phyloP scores from a whole-genome alignment of 2,329 filamentous ascomycete species.

The Penicillium occitanis region DNA sequence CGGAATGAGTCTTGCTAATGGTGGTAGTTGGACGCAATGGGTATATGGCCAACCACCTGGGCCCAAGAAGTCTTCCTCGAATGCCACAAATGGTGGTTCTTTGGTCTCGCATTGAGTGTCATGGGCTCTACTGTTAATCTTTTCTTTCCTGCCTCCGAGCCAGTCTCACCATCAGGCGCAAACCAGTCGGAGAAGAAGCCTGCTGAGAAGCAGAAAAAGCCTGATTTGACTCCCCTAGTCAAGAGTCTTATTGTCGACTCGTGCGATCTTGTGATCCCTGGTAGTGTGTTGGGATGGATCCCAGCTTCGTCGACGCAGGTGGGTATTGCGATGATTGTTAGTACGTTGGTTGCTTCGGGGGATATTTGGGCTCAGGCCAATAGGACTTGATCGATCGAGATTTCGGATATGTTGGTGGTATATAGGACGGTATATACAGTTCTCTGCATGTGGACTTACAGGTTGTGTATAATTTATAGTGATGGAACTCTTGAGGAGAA shows the following conservation, averaged over 20 bases:
- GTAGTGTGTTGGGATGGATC: constrained; percentile 61
- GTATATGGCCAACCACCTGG: constrained; percentile 45
- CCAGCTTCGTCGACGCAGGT: constrained; percentile 53
- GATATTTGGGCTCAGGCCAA: constrained; percentile 57
- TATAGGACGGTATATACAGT: not conserved
- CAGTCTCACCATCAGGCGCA: not conserved
- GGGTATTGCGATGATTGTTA: constrained; percentile 59
- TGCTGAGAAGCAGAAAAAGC: constrained; percentile 24
- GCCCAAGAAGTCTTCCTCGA: constrained; percentile 55
- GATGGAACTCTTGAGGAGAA: not conserved
- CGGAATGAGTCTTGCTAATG: not conserved
- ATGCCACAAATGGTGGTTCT: constrained; percentile 69
- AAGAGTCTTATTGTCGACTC: constrained; percentile 57
- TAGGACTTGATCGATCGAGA: not conserved
- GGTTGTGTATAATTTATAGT: not conserved
- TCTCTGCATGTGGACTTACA: not conserved
- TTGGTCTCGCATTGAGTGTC: constrained; percentile 57
- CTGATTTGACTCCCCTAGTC: constrained; percentile 35
- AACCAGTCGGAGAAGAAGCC: constrained; percentile 29
- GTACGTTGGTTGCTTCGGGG: constrained; percentile 60
- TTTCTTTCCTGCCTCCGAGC: constrained; percentile 27
- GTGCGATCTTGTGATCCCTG: constrained; percentile 64
- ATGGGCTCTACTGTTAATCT: constrained; percentile 34
- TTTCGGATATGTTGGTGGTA: not conserved
- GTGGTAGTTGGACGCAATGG: constrained; percentile 53